Conservation (phyloP, 176 grass and related monocot species). For the Miscanthus lutarioriparius region DNA sequence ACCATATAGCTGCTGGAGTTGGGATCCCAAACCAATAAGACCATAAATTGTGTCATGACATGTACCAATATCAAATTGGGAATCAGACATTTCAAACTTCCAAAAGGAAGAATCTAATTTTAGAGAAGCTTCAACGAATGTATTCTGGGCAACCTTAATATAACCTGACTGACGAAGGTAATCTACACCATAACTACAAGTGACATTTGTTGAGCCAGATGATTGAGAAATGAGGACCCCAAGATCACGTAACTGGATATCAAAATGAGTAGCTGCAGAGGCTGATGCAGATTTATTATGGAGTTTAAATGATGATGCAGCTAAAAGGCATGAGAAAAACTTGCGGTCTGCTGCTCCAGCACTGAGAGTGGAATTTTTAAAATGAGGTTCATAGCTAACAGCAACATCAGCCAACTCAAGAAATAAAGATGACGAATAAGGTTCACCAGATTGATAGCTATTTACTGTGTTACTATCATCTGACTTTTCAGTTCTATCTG, state of each 20-base stretch:
- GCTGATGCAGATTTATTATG: conserved; percentile 58
- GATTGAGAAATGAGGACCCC: conserved; percentile 81
- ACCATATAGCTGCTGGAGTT: conserved; percentile 88
- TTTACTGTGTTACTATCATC: conserved; percentile 39
- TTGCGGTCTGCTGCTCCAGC: conserved; percentile 45
- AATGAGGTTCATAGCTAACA: conserved; percentile 88
- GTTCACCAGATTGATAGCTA: conserved; percentile 30
- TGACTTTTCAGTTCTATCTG: conserved; percentile 45
- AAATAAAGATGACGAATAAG: conserved; percentile 62
- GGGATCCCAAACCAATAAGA: conserved; percentile 63
- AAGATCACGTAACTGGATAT: conserved; percentile 82
- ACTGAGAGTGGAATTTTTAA: conserved; percentile 31
- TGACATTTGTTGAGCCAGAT: conserved; percentile 45
- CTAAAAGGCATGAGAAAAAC: conserved; percentile 74
- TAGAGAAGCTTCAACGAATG: conserved; percentile 65
- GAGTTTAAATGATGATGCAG: conserved; percentile 89
- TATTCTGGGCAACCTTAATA: conserved; percentile 66
- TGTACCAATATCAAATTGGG: conserved; percentile 68
- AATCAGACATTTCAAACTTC: conserved; percentile 85
- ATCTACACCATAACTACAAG: conserved; percentile 55
- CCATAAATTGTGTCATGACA: conserved; percentile 82
- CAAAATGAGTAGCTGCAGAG: conserved; percentile 54
- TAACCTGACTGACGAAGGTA: conserved; percentile 70
- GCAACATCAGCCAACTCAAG: conserved; percentile 90
- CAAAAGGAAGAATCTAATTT: conserved; percentile 60